These are phyloP conservation scores for Solanum sejunctum DNA, from an alignment of 257 asterid genomes.

Conservation along the genomic window DNA sequence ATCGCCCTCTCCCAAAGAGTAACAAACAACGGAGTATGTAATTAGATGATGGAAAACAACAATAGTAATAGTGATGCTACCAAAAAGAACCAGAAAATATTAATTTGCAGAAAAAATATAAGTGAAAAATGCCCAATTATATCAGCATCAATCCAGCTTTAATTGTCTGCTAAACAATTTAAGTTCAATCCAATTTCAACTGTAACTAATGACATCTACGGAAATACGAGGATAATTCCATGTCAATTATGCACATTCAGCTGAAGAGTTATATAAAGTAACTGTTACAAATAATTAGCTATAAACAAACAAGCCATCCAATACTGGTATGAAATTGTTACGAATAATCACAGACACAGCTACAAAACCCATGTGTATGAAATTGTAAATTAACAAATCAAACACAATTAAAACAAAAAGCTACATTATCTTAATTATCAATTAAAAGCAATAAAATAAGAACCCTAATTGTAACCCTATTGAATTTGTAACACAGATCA, in stretches of 20 bases:
- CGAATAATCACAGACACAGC: not conserved
- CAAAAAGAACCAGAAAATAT: not conserved
- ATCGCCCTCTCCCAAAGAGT: not conserved
- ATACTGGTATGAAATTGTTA: not conserved
- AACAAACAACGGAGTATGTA: not conserved
- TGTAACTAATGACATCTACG: not conserved
- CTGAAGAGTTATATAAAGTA: not conserved
- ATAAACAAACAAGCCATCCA: not conserved
- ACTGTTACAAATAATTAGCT: not conserved
- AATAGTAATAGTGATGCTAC: not conserved
- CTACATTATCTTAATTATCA: not conserved
- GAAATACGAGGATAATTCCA: not conserved
- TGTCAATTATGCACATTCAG: not conserved
- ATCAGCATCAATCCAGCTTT: not conserved
- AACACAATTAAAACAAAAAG: not conserved
- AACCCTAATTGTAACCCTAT: not conserved
- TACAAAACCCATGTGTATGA: not conserved
- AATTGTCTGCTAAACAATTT: not conserved
- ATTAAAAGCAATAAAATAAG: not conserved
- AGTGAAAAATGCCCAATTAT: not conserved
- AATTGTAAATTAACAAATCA: not conserved
- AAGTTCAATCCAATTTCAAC: not conserved
- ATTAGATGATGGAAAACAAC: not conserved
- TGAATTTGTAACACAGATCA: constrained; percentile 4
- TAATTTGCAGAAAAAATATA: not conserved